These are phyloP conservation scores for Phaeodactylum tricornutum DNA, from an alignment of 108 stramenopile species.

Conservation along the genomic window DNA sequence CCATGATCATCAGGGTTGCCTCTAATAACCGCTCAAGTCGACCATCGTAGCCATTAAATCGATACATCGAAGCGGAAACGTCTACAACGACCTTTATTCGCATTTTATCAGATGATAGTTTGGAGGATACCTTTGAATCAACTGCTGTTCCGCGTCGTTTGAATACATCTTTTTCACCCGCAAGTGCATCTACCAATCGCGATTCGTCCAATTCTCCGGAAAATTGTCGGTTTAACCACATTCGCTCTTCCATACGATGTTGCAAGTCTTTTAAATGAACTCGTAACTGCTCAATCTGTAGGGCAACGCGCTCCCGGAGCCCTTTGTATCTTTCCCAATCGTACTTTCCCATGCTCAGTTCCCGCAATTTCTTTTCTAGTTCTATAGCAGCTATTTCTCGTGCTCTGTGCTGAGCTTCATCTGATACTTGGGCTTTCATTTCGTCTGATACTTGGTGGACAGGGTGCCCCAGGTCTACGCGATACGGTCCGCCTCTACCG, in stretches of 20 bases:
- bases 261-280: slow-evolving; percentile 40
- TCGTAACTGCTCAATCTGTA: slow-evolving; percentile 45
- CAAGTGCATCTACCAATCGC: slow-evolving; percentile 68
- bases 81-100: slow-evolving; percentile 70
- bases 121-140: slow-evolving; percentile 6
- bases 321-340: slow-evolving; percentile 65
- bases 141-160: slow-evolving; percentile 63
- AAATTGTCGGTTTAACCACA: slow-evolving; percentile 68
- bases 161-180: slow-evolving; percentile 78
- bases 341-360: slow-evolving; percentile 67
- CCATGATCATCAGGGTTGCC: slow-evolving; percentile 82
- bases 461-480: slow-evolving; percentile 75
- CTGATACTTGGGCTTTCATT: slow-evolving; percentile 65
- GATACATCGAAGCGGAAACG: slow-evolving; percentile 76
- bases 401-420: slow-evolving; percentile 52
- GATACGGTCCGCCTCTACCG: slow-evolving; percentile 86
- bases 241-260: slow-evolving; percentile 44
- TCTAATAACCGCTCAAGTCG: slow-evolving; percentile 72
- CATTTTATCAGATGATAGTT: slow-evolving; percentile 20
- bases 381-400: slow-evolving; percentile 63
- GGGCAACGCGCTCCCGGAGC: slow-evolving; percentile 37
- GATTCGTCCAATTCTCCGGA: slow-evolving; percentile 85
- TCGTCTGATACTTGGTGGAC: slow-evolving; percentile 86
- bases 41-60: slow-evolving; percentile 82
- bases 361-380: slow-evolving; percentile 50